These are phyloP conservation scores for Withania somnifera DNA, from an alignment of 305 asterid species.

Conservation along the genomic window DNA sequence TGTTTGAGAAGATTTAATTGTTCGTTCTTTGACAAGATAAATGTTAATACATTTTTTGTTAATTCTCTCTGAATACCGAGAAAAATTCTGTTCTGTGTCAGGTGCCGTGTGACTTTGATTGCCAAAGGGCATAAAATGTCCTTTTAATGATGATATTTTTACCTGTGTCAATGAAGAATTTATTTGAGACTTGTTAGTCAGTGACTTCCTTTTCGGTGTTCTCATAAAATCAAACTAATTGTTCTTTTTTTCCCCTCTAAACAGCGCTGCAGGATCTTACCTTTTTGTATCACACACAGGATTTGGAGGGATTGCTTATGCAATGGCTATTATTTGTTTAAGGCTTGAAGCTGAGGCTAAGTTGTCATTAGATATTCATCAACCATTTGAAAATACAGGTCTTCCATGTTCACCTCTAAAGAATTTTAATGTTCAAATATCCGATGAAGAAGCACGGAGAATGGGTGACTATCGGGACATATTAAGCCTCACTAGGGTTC, in stretches of 20 bases:
- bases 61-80: background rate
- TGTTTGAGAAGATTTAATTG: background rate
- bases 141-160: background rate
- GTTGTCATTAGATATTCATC: constrained; percentile 24
- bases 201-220: background rate
- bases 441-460: constrained; percentile 57
- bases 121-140: background rate
- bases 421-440: constrained; percentile 15
- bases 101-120: background rate
- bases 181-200: background rate
- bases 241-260: constrained; percentile 18
- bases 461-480: constrained; percentile 90
- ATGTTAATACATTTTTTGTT: background rate
- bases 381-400: constrained; percentile 23
- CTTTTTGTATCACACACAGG: constrained; percentile 98
- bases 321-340: constrained; percentile 87
- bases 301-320: constrained; percentile 97
- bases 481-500: constrained; percentile 87
- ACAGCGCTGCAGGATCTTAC: constrained; percentile 88
- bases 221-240: constrained; percentile 16
- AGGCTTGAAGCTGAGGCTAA: constrained; percentile 65
- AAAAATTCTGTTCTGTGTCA: background rate
- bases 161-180: background rate
- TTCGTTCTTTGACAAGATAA: background rate
- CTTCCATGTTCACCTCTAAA: constrained; percentile 25